These are phyloP conservation scores for Tetrastigma voinierianum DNA, from an alignment of 164 flowering plant genomes.

Conservation along the genomic window DNA sequence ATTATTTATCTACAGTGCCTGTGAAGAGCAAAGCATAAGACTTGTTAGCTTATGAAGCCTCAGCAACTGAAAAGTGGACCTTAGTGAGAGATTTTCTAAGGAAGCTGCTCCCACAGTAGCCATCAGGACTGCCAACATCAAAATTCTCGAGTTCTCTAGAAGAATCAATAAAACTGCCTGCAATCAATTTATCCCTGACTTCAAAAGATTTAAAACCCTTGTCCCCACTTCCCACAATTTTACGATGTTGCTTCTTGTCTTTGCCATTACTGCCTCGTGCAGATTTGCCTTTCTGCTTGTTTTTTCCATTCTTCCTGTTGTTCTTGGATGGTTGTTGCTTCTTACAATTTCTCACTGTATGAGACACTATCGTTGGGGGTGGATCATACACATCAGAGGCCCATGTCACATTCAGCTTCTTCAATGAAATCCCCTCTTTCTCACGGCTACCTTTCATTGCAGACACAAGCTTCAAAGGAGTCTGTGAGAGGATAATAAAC, in stretches of 20 bases:
- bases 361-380: conserved; percentile 49
- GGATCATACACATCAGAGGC: conserved; percentile 93
- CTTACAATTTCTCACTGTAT: conserved; percentile 34
- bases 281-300: conserved; percentile 58
- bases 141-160: conserved; percentile 20
- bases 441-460: conserved; percentile 86
- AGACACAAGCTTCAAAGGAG: conserved; percentile 52
- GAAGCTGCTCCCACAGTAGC: conserved; percentile 55
- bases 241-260: conserved; percentile 50
- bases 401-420: conserved; percentile 65
- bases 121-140: conserved; percentile 36
- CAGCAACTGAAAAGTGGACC: conserved; percentile 47
- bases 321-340: conserved; percentile 31
- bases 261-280: conserved; percentile 35
- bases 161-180: conserved; percentile 7
- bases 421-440: conserved; percentile 35
- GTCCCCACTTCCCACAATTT: conserved; percentile 21
- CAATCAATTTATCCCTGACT: conserved; percentile 7
- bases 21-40: background rate
- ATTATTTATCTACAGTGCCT: conserved; percentile 32
- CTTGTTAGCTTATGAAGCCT: conserved; percentile 39
- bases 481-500: conserved; percentile 23
- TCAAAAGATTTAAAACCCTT: conserved; percentile 13
- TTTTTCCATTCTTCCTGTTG: conserved; percentile 55
- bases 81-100: conserved; percentile 33